These are phyloP conservation scores for Yamadazyma paraphyllophila DNA, from an alignment of 805 yeast genomes.

Conservation along the genomic window DNA sequence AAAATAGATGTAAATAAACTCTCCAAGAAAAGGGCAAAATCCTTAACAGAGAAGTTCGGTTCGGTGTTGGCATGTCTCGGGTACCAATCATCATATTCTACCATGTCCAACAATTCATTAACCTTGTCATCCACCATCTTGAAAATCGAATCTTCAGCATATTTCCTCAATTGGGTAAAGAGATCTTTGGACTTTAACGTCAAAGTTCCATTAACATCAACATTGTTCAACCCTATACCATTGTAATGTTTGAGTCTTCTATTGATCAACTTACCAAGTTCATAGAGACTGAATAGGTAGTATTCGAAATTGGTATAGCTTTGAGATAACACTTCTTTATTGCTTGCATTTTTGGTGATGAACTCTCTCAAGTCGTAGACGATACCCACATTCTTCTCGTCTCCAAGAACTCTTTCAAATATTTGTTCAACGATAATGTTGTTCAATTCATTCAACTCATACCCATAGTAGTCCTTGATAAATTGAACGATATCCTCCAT, in stretches of 20 bases:
- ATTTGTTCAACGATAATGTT: slow-evolving; percentile 58
- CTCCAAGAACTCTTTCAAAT: slow-evolving; percentile 67
- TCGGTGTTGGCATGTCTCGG: slow-evolving; percentile 49
- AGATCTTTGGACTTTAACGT: slow-evolving; percentile 49
- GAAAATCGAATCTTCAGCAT: slow-evolving; percentile 79
- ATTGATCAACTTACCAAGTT: slow-evolving; percentile 53
- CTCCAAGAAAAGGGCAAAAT: slow-evolving; percentile 80
- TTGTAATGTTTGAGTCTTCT: slow-evolving; percentile 35
- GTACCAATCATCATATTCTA: slow-evolving; percentile 79
- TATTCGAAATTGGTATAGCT: slow-evolving; percentile 85
- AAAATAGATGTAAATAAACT: slow-evolving; percentile 84
- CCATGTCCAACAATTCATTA: slow-evolving; percentile 74
- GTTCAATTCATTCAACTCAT: slow-evolving; percentile 55
- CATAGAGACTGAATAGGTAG: slow-evolving; percentile 71
- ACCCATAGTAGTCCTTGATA: slow-evolving; percentile 60
- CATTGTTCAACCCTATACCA: slow-evolving; percentile 39
- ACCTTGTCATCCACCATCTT: slow-evolving; percentile 79
- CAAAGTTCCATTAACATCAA: slow-evolving; percentile 37
- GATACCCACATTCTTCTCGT: slow-evolving; percentile 49
- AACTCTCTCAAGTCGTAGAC: slow-evolving; percentile 56
- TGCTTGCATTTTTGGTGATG: slow-evolving; percentile 61
- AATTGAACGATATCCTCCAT: slow-evolving; percentile 65
- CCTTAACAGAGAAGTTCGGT: slow-evolving; percentile 74
- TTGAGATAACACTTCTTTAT: slow-evolving; percentile 89
- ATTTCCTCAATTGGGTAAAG: slow-evolving; percentile 58